Percentiles rank a stretch among this genome's conserved stretches.
Conservation (phyloP, 2,329 filamentous ascomycete genomes). For the Pyrenochaeta sp. region DNA sequence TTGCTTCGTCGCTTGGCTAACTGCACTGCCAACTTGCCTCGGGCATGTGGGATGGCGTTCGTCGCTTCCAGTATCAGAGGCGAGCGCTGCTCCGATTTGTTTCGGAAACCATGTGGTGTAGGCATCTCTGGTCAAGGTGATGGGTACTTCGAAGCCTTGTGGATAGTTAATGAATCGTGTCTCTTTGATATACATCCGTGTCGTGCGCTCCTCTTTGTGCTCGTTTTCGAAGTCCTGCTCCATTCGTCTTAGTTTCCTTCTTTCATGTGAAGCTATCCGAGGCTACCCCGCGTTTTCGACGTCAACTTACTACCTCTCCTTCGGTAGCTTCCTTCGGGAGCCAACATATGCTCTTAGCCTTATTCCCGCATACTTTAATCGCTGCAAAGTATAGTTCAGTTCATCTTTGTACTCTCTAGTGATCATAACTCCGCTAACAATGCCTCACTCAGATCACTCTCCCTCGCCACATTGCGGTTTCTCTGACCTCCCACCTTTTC, state of each 20-base stretch:
- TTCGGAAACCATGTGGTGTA: slow-evolving; percentile 25
- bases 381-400: neutral
- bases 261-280: slow-evolving; percentile 5
- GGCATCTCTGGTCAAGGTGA: slow-evolving; percentile 33
- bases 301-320: slow-evolving; percentile 8
- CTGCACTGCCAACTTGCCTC: slow-evolving; percentile 25
- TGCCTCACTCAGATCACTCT: slow-evolving; percentile 34
- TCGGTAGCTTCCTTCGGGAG: neutral
- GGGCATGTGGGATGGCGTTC: slow-evolving; percentile 22
- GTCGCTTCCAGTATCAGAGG: slow-evolving; percentile 23
- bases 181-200: slow-evolving; percentile 16
- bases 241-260: neutral
- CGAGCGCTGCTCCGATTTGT: slow-evolving; percentile 12
- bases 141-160: slow-evolving; percentile 43
- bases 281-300: slow-evolving; percentile 28
- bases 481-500: slow-evolving; percentile 52
- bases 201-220: slow-evolving; percentile 2
- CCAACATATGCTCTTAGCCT: neutral
- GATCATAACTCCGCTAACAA: slow-evolving; percentile 3
- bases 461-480: slow-evolving; percentile 27
- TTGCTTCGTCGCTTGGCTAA: slow-evolving; percentile 38
- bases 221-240: neutral
- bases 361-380: neutral
- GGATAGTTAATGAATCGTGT: slow-evolving; percentile 50
- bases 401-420: neutral